Evolutionary conservation across 2,329 filamentous ascomycete species (phyloP), one percentile per base, ranked within the genome.

Genomic region (Penicillium fuscoglaucum): DNA sequence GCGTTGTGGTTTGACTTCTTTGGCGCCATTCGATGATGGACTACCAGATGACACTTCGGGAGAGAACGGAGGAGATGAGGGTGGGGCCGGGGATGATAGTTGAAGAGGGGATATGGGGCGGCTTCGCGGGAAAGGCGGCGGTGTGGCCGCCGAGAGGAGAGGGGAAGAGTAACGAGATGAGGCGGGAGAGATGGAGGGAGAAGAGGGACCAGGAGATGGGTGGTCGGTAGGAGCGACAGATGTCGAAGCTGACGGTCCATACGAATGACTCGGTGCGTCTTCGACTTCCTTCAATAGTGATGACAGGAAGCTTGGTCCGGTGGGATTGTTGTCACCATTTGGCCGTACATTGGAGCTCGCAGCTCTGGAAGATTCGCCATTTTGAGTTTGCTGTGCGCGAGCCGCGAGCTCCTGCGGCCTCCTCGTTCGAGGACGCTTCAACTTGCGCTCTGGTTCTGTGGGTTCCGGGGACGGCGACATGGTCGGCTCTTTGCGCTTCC

Each of bases 211-310:
- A 19, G 75, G 71, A 9, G 75, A 71, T 31, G 62, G 63, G 48
- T 76, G 74, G 45, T 78, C 76, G 29, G 63, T 68, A 19, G 68
- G 63, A n/a, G 67, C 68, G 47, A 68, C 84, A 61, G 70, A 72
- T 48, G 69, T 62, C 9, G 70, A 65, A 45, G 65, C 67, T 9
- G 77, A 71, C 19, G 67, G 70, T 24, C 69, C 70, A 62, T 68
- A 65, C 9, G 72, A 68, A 41, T 66, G 60, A 55, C 68, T 65
- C 46, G 74, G 71, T 58, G 76, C 80, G 40, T 79, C 82, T 70
- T 96, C 92, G 1, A 98, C 91, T 74, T 98, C 93, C 71, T 90
- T 91, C 50, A 98, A 79, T 7, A 98, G 80, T 0, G 91, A 93
- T 26, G 91, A 90, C 8, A 98, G 81, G 70, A 98, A 93, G 6